A percentile compares a stretch with the other conserved stretches of the same genome.
phyloP scores from a whole-genome alignment of 2,329 filamentous ascomycete species.

The Aspergillus aculeatinus region DNA sequence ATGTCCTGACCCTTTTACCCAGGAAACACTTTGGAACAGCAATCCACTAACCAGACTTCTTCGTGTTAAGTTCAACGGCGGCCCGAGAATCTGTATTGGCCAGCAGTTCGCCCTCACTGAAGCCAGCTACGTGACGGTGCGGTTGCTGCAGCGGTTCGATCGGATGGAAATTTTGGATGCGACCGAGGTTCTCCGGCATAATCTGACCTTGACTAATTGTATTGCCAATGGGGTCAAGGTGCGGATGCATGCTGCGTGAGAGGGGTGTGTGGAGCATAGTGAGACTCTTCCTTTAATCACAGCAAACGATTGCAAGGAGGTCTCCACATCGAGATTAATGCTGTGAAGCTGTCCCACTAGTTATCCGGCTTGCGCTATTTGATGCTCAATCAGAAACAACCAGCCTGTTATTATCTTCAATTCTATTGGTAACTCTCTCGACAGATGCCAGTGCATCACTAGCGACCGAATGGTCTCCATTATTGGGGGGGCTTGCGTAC shows the following conservation, averaged over 20 bases:
- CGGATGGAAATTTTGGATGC: slow-evolving; percentile 28
- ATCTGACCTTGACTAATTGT: slow-evolving; percentile 21
- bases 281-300: too few species aligned
- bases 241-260: neutral
- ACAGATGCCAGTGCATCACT: too few species aligned
- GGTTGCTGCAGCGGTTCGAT: slow-evolving; percentile 34
- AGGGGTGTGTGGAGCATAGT: too few species aligned
- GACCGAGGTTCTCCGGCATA: slow-evolving; percentile 24
- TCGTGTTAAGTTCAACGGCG: slow-evolving; percentile 36
- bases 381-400: too few species aligned
- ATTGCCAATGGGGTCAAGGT: slow-evolving; percentile 23
- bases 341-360: too few species aligned
- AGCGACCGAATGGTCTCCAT: too few species aligned
- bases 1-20: neutral
- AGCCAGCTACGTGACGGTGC: slow-evolving; percentile 34
- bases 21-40: neutral
- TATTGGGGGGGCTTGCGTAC: too few species aligned
- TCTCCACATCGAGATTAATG: too few species aligned
- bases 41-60: slow-evolving; percentile 25
- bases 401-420: too few species aligned
- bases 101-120: slow-evolving; percentile 39
- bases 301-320: too few species aligned
- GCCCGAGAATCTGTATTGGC: slow-evolving; percentile 33
- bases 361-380: too few species aligned
- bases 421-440: too few species aligned